Percentiles rank a stretch among this genome's conserved stretches.
phyloP scores from a whole-genome alignment of 2,329 filamentous ascomycete genomes.

The Calonectria pseudoreteaudii region DNA sequence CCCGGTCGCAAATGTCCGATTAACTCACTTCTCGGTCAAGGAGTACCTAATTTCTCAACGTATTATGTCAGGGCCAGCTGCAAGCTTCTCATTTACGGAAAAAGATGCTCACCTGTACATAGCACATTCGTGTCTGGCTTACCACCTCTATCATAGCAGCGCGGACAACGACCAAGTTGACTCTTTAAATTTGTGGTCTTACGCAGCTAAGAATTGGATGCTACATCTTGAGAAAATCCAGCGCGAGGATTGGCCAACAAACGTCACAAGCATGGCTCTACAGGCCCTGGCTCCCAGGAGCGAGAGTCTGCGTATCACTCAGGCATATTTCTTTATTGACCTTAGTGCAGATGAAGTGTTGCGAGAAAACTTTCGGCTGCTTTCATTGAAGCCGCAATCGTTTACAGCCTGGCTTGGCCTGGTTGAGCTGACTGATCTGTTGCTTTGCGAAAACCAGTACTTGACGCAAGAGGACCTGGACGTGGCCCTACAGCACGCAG shows the following conservation, averaged over 20 bases:
- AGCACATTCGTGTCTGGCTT: not conserved
- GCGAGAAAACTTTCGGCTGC: too few relatives aligned
- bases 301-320: not conserved
- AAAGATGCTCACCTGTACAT: not conserved
- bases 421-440: not conserved
- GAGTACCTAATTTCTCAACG: not conserved
- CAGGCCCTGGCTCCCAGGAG: not conserved
- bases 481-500: not conserved
- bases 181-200: not conserved
- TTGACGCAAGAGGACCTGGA: not conserved
- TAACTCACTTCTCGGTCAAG: not conserved
- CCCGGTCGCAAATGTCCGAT: not conserved
- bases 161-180: not conserved
- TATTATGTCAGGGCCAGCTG: not conserved
- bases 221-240: not conserved
- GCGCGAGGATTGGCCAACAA: not conserved
- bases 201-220: not conserved
- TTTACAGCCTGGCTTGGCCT: not conserved
- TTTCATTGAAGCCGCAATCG: too few relatives aligned
- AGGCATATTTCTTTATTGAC: too few relatives aligned
- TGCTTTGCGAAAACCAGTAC: not conserved
- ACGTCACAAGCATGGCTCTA: not conserved
- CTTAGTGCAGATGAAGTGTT: too few relatives aligned
- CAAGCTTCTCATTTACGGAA: not conserved
- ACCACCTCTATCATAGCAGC: not conserved